Percentiles rank a stretch among this genome's conserved stretches.
phyloP scores from a whole-genome alignment of 495 filamentous ascomycete genomes.

The Xylaria sp. region DNA sequence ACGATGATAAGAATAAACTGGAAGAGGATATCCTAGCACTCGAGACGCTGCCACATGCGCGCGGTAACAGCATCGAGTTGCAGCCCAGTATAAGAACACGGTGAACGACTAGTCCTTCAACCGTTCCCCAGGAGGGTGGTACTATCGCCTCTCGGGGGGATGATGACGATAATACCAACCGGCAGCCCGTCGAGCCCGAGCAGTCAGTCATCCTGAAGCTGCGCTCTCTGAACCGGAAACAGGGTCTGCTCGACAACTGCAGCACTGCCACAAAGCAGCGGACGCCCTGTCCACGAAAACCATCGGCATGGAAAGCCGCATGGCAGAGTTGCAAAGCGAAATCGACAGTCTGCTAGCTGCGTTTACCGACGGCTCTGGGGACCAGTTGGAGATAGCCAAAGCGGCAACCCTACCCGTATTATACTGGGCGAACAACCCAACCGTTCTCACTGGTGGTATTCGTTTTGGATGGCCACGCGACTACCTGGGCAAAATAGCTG shows the following conservation, averaged over 20 bases:
- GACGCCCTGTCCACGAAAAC: conserved; percentile 18
- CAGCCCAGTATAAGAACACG: conserved; percentile 42
- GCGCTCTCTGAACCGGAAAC: conserved; percentile 35
- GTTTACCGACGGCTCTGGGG: conserved; percentile 20
- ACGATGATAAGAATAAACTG: conserved; percentile 31
- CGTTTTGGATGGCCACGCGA: conserved; percentile 54
- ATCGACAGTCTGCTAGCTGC: conserved; percentile 14
- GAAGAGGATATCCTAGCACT: conserved; percentile 36
- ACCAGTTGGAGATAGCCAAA: conserved; percentile 18
- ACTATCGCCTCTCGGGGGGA: conserved; percentile 36
- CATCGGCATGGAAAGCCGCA: conserved; percentile 3
- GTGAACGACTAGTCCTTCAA: conserved; percentile 45
- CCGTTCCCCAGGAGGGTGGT: conserved; percentile 39
- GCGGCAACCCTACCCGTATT: conserved; percentile 36
- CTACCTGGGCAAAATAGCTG: conserved; percentile 46
- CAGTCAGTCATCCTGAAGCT: conserved; percentile 25
- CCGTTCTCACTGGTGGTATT: conserved; percentile 52
- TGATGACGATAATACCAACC: neutral
- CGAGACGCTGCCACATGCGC: conserved; percentile 36
- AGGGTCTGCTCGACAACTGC: conserved; percentile 33
- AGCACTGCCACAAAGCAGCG: conserved; percentile 13
- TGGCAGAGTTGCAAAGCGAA: conserved; percentile 9
- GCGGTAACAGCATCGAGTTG: conserved; percentile 47
- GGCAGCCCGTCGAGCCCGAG: conserved; percentile 23
- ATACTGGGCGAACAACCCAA: conserved; percentile 51